A percentile compares a stretch with the other conserved stretches of the same genome.
Evolutionary conservation across 1,284 basidiomycete genomes (phyloP).

Genomic region (Malassezia yamatoensis): DNA sequence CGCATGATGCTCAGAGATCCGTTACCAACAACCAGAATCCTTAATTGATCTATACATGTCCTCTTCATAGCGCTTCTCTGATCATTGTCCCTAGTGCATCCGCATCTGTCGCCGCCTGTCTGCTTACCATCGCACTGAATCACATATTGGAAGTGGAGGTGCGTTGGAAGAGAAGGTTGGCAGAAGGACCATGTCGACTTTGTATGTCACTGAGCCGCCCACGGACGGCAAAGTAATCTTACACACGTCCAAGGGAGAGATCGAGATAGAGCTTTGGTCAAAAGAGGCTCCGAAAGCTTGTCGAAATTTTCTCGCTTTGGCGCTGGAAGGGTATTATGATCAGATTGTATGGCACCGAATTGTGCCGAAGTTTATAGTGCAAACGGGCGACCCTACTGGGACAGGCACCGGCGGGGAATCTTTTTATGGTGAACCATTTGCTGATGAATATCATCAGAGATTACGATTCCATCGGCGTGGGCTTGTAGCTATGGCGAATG

Average conservation of each 20-base stretch:
- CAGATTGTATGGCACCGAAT: conserved; percentile 83
- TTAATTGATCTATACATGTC: too few relatives aligned
- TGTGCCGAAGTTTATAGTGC: conserved; percentile 77
- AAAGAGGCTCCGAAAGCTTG: conserved; percentile 90
- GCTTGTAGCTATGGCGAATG: conserved; percentile 86
- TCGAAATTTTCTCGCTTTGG: conserved; percentile 77
- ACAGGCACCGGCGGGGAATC: conserved; percentile 61
- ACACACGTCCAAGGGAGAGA: conserved; percentile 61
- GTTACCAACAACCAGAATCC: too few relatives aligned
- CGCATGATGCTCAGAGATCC: too few relatives aligned
- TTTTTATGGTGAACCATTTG: conserved; percentile 62
- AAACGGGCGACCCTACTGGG: conserved; percentile 88
- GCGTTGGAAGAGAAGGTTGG: too few relatives aligned
- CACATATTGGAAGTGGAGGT: too few relatives aligned
- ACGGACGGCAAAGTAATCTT: conserved; percentile 77
- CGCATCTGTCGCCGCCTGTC: too few relatives aligned
- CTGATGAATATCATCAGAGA: conserved; percentile 86
- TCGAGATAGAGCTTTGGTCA: conserved; percentile 76
- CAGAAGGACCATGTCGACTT: conserved; percentile 20
- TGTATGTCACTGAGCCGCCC: conserved; percentile 49
- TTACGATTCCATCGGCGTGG: conserved; percentile 72
- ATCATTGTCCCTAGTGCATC: too few relatives aligned
- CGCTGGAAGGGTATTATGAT: conserved; percentile 94
- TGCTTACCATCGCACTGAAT: too few relatives aligned
- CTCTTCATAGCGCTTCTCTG: too few relatives aligned